phyloP scores from a whole-genome alignment of 2,329 filamentous ascomycete genomes.

The Paraphoma chrysanthemicola region DNA sequence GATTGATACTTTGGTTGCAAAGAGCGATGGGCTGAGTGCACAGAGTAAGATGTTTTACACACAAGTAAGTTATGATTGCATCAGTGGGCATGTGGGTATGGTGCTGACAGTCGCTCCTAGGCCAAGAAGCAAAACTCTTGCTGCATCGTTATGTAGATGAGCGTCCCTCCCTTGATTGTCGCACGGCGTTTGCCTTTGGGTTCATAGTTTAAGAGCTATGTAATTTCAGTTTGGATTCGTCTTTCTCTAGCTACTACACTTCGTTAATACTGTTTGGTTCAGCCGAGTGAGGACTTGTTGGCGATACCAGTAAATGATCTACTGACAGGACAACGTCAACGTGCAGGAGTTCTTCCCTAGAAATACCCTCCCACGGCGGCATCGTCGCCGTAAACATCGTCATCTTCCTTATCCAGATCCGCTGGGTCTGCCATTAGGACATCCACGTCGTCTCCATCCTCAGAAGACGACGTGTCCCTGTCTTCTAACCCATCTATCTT shows the following conservation, averaged over 20 bases:
- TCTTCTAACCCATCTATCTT: background rate
- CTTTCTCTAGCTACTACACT: background rate
- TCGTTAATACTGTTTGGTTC: background rate
- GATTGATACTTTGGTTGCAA: constrained; percentile 90
- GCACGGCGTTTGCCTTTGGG: background rate
- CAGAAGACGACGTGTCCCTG: background rate
- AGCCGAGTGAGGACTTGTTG: too few species aligned
- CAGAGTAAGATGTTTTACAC: constrained; percentile 99
- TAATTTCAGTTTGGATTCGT: background rate
- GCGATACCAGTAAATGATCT: too few species aligned
- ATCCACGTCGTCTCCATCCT: background rate
- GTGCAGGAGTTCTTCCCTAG: too few species aligned
- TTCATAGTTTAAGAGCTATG: constrained; percentile 4
- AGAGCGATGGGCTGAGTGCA: constrained; percentile 87
- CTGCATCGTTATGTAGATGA: constrained; percentile 61
- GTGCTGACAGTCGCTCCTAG: constrained; percentile 31
- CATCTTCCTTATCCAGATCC: background rate
- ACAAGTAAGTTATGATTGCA: constrained; percentile 58
- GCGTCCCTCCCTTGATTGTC: background rate
- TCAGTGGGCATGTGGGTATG: background rate
- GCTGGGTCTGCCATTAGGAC: background rate
- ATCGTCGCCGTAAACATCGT: background rate
- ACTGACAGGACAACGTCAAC: too few species aligned
- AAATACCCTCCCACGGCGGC: too few species aligned
- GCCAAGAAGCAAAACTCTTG: constrained; percentile 69